Percentiles rank a stretch among this genome's conserved stretches.
Conservation (phyloP, 2,329 filamentous ascomycete genomes). For the Talaromyces sp. region DNA sequence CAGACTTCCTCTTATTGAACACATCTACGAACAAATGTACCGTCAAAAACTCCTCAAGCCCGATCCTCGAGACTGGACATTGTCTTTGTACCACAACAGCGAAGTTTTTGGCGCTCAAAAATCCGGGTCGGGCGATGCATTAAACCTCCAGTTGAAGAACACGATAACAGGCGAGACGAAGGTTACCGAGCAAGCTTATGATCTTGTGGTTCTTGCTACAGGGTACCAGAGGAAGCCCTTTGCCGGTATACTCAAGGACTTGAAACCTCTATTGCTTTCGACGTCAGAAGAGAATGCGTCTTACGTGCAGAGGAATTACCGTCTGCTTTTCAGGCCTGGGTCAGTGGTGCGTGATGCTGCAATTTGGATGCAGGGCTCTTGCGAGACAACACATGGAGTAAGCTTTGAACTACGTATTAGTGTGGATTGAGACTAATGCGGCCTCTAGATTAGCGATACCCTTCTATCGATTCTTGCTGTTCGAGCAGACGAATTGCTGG, state of each 20-base stretch:
- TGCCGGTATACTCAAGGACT: constrained; percentile 12
- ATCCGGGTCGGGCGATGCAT: not conserved
- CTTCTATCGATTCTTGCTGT: constrained; percentile 18
- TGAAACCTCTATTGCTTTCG: constrained; percentile 11
- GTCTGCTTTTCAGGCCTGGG: constrained; percentile 10
- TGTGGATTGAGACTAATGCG: not conserved
- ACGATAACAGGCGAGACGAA: constrained; percentile 3
- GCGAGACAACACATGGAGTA: constrained; percentile 16
- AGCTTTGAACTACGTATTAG: not conserved
- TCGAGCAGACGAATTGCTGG: constrained; percentile 22
- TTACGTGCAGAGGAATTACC: constrained; percentile 15
- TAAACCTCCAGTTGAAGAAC: constrained; percentile 10
- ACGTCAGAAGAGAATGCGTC: not conserved
- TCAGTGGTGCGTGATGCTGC: constrained; percentile 13
- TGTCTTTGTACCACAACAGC: constrained; percentile 3
- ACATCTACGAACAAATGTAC: constrained; percentile 18
- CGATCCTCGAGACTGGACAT: constrained; percentile 7
- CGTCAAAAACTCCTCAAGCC: constrained; percentile 8
- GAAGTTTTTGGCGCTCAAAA: not conserved
- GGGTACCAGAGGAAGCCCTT: constrained; percentile 17
- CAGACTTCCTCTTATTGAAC: constrained; percentile 12
- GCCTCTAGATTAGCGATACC: constrained; percentile 15
- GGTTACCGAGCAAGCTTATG: constrained; percentile 1
- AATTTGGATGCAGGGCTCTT: constrained; percentile 18
- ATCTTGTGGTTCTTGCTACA: constrained; percentile 16